phyloP scores from a whole-genome alignment of 2,329 filamentous ascomycete genomes.

The Botrytis porri region DNA sequence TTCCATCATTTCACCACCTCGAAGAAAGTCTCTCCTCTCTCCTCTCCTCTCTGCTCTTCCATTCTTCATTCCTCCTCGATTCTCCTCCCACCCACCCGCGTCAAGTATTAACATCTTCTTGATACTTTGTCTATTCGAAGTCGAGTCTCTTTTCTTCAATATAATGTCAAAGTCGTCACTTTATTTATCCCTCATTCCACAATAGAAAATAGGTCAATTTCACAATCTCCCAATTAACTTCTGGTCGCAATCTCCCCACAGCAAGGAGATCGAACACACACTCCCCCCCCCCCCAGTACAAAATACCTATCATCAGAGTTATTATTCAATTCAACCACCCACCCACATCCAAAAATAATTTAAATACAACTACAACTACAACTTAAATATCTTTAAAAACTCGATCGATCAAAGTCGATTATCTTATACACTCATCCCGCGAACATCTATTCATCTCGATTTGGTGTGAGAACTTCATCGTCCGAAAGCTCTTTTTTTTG shows the following conservation, averaged over 20 bases:
- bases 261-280: not conserved
- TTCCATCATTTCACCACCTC: not conserved
- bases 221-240: not conserved
- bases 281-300: not conserved
- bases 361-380: not conserved
- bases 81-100: not conserved
- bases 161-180: not conserved
- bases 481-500: slow-evolving; percentile 24
- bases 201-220: not conserved
- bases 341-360: not conserved
- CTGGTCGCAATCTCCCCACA: slow-evolving; percentile 11
- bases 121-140: not conserved
- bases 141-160: not conserved
- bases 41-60: not conserved
- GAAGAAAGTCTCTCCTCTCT: not conserved
- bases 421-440: not conserved
- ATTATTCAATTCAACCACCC: not conserved
- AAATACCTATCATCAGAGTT: not conserved
- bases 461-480: slow-evolving; percentile 20
- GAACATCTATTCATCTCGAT: not conserved
- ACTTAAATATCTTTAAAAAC: not conserved
- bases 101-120: not conserved
- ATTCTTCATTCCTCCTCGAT: not conserved
- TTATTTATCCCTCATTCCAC: not conserved
- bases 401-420: not conserved